A percentile compares a stretch with the other conserved stretches of the same genome.
These are phyloP conservation scores for Avena atlantica DNA, from an alignment of 176 grass and related monocot genomes.

Conservation along the genomic window DNA sequence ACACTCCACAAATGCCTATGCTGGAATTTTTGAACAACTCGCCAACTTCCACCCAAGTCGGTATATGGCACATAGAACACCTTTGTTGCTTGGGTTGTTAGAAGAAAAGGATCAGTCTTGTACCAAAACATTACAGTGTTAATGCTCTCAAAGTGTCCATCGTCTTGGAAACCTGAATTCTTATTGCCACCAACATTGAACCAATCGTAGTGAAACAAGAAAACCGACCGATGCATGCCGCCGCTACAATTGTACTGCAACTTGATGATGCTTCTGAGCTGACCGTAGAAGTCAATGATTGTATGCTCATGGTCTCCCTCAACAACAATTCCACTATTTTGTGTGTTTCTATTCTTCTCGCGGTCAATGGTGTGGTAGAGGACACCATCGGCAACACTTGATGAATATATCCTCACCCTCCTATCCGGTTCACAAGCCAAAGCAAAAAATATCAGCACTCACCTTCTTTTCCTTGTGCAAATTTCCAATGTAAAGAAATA, in stretches of 20 bases:
- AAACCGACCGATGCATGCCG: not conserved
- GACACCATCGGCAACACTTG: not conserved
- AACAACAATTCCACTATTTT: not conserved
- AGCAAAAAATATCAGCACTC: not conserved
- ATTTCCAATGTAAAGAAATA: not conserved
- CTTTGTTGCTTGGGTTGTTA: not conserved
- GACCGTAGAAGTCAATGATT: not conserved
- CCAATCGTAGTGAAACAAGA: not conserved
- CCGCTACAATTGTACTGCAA: not conserved
- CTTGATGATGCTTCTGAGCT: not conserved
- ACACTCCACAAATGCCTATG: constrained; percentile 1
- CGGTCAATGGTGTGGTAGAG: not conserved
- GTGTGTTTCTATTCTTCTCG: not conserved
- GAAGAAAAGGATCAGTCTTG: not conserved
- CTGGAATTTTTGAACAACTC: not conserved
- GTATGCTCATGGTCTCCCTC: not conserved
- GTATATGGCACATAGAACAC: not conserved
- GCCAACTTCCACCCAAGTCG: not conserved
- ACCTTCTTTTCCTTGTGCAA: not conserved
- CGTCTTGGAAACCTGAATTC: not conserved
- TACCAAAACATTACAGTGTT: not conserved
- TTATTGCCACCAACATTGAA: not conserved
- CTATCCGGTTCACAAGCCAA: not conserved
- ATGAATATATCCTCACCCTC: not conserved
- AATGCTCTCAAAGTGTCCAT: not conserved